Conservation (phyloP, 768 basidiomycete genomes). For the Mrakia gelida region DNA sequence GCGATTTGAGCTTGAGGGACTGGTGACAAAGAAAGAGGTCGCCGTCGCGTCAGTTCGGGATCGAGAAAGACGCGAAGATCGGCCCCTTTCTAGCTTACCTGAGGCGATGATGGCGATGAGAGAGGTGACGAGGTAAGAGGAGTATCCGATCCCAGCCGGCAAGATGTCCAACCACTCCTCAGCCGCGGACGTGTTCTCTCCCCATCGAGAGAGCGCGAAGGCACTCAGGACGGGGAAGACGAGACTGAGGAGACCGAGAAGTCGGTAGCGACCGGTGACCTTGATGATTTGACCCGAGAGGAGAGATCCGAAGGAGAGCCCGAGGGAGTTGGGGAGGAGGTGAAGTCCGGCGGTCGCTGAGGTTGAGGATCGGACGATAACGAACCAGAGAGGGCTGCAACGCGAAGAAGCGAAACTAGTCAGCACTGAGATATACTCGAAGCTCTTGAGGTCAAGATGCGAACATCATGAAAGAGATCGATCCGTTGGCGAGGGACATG, state of each 20-base stretch:
- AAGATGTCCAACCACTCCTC: slow-evolving; percentile 26
- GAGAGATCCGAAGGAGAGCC: slow-evolving; percentile 27
- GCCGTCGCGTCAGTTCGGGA: not conserved
- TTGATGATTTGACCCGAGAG: slow-evolving; percentile 24
- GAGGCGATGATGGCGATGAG: slow-evolving; percentile 28
- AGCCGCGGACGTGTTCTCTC: not conserved
- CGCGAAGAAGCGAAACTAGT: not conserved
- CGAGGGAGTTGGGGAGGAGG: slow-evolving; percentile 27
- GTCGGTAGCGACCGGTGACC: slow-evolving; percentile 9
- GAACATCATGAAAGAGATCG: slow-evolving; percentile 13
- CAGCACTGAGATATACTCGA: too few species aligned
- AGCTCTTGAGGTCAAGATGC: too few species aligned
- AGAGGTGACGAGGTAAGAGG: slow-evolving; percentile 17
- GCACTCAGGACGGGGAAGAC: slow-evolving; percentile 5
- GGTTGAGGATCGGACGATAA: slow-evolving; percentile 13
- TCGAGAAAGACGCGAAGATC: not conserved
- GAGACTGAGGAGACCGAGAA: slow-evolving; percentile 20
- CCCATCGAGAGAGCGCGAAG: slow-evolving; percentile 1
- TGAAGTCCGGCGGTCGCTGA: slow-evolving; percentile 22
- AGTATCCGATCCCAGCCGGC: slow-evolving; percentile 28
- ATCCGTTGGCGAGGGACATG: slow-evolving; percentile 13
- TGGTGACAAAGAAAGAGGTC: not conserved
- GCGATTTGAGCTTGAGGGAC: slow-evolving; percentile 20
- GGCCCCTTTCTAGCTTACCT: too few species aligned
- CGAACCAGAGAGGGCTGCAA: slow-evolving; percentile 27